Evolutionary conservation across 225 moss, liverwort and hornwort species (phyloP).

Genomic region (Asterella californica): DNA sequence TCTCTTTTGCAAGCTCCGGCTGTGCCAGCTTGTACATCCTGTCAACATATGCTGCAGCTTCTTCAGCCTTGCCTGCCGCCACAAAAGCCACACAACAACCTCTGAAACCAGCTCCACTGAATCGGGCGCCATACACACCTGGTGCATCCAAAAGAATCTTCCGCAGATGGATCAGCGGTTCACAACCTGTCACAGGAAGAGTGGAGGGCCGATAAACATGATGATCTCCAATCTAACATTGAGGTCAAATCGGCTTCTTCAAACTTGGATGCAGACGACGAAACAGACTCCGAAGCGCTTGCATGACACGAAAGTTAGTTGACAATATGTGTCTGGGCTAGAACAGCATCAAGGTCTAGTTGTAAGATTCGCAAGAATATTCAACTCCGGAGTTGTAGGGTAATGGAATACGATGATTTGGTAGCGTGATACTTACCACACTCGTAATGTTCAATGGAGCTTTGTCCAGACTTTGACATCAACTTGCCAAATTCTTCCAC

Average conservation of each 20-base stretch:
- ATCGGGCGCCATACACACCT: slow-evolving; percentile 85
- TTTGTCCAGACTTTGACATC: slow-evolving; percentile 86
- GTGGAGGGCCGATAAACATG: background rate
- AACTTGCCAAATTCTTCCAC: slow-evolving; percentile 65
- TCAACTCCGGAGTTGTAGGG: background rate
- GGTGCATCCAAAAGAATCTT: slow-evolving; percentile 79
- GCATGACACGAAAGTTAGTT: background rate
- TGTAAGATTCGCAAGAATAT: background rate
- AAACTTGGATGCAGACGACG: background rate
- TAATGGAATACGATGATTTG: background rate
- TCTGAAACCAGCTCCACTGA: slow-evolving; percentile 97
- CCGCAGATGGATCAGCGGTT: slow-evolving; percentile 75
- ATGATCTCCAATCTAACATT: background rate
- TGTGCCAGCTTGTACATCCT: slow-evolving; percentile 49
- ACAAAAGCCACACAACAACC: slow-evolving; percentile 97
- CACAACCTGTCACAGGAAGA: slow-evolving; percentile 59
- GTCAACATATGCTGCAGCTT: slow-evolving; percentile 67
- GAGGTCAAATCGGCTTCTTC: background rate
- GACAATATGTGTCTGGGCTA: background rate
- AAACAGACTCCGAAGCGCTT: background rate
- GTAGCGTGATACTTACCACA: slow-evolving; percentile 52
- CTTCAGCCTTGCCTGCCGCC: slow-evolving; percentile 58
- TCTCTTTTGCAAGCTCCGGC: slow-evolving; percentile 67
- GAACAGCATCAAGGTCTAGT: background rate
- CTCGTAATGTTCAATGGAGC: slow-evolving; percentile 87